Base-by-base conservation (phyloP, 768 basidiomycete species). In the Pisolithus albus region DNA sequence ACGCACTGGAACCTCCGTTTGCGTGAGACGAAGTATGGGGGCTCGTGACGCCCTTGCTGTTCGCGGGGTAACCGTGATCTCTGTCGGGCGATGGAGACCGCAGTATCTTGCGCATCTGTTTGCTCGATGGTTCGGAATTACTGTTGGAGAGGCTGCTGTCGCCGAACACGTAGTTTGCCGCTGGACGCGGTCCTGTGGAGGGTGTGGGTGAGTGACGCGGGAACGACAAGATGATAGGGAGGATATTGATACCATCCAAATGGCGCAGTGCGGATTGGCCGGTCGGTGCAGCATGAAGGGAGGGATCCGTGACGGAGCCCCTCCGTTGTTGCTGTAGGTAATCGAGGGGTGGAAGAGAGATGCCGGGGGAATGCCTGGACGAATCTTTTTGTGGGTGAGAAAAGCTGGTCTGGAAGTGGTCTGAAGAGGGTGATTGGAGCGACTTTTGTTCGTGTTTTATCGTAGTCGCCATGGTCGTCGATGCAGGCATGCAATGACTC, bases 251-350 rank as follows among this genome's bases (percentile, higher is more conserved):
- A 64, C 50, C 57, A 60, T 61, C 62, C 46, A 54, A 44, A 21
- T 60, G 54, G 55, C 54, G 56, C 39, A 47, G 51, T 34, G 52
- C 47, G 46, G 64, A 52, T 54, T 59, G 46, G 23, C 52, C 52
- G 0, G 68, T 64, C 4, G 75, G 67, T 24, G 80, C 73, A 53
- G 83, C 82, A 69, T 88, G 86, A 46, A 89, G 75, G 39, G 84
- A 83, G 3, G 88, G 88, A 72, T 91, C 89, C 7, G 88, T 88
- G 63, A 88, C 84, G 2, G 89, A 90, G 53, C 86, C 86, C 52
- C 87, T 72, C n/a, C 88, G 80, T 62, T 89, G 88, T 50, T 78
- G 87, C 65, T 88, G 87, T 23, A 89, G 77, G 64, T 78, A 83
- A 64, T 88, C 84, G 60, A 90, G 81, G 8, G 88, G 87, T 2